Evolutionary conservation across 1,284 basidiomycete genomes (phyloP).

Genomic region (Ceratorhiza oryzae-sativae): DNA sequence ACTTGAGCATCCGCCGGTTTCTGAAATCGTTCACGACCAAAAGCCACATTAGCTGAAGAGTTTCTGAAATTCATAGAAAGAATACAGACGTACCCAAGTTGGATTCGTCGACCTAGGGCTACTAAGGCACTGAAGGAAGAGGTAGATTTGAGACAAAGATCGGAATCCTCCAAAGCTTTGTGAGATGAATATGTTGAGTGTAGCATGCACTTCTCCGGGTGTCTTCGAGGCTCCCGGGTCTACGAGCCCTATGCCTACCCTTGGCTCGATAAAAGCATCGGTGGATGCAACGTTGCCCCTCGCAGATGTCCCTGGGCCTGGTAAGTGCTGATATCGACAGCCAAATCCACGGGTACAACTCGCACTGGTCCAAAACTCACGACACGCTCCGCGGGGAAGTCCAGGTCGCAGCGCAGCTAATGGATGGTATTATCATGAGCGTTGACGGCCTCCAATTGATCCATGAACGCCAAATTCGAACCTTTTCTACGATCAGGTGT

Average conservation of each 20-base stretch:
- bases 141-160: conserved; percentile 1
- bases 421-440: not conserved
- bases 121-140: conserved; percentile 10
- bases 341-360: not conserved
- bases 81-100: conserved; percentile 9
- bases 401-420: not conserved
- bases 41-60: not conserved
- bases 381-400: conserved; percentile 4
- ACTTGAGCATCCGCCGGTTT: conserved; percentile 20
- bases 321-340: conserved; percentile 4
- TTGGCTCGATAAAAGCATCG: no score
- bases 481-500: not conserved
- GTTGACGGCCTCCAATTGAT: not conserved
- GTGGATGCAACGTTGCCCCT: not conserved
- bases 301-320: not conserved
- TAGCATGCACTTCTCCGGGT: not conserved
- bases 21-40: not conserved
- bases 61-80: no score
- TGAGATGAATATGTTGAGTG: not conserved
- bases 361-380: conserved; percentile 2
- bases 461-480: not conserved
- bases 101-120: conserved; percentile 6
- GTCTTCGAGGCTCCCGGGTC: not conserved
- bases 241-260: not conserved
- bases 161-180: conserved; percentile 9